phyloP scores from a whole-genome alignment of 345 rosid species.

The Sonneratia alba region DNA sequence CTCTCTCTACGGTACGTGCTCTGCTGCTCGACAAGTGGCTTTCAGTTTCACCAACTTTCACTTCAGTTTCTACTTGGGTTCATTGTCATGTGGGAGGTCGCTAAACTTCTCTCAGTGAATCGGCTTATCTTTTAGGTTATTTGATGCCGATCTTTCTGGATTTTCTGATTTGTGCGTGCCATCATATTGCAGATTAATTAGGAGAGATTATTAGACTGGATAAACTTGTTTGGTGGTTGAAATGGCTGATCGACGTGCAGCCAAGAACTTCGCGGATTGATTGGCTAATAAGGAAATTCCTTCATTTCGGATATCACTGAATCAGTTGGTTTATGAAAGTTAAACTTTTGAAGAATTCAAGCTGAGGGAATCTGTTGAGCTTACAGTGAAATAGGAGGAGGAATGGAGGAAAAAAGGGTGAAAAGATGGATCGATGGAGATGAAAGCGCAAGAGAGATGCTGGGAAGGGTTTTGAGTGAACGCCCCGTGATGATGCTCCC shows the following conservation, averaged over 20 bases:
- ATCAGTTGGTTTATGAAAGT: neutral
- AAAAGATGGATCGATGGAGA: constrained; percentile 42
- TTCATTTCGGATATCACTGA: neutral
- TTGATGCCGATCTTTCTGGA: neutral
- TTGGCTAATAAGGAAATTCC: neutral
- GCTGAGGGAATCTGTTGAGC: neutral
- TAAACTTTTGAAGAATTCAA: neutral
- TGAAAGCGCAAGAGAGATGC: constrained; percentile 56
- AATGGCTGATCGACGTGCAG: neutral
- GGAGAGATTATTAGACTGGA: neutral
- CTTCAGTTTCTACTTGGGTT: neutral
- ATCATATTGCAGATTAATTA: no score
- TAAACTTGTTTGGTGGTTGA: neutral
- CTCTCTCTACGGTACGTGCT: neutral
- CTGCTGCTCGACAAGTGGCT: neutral
- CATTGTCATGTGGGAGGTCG: constrained; percentile 37
- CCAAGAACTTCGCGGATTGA: neutral
- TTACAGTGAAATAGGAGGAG: neutral
- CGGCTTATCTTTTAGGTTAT: constrained; percentile 83
- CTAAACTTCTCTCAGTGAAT: constrained; percentile 88
- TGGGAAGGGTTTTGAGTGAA: constrained; percentile 35
- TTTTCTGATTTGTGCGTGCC: neutral
- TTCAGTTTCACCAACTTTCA: neutral
- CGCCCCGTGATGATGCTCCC: constrained; percentile 33
- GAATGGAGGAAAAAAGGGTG: neutral